A percentile compares a stretch with the other conserved stretches of the same genome.
Evolutionary conservation across 2,329 filamentous ascomycete species (phyloP).

Genomic region (Apiospora sp.): DNA sequence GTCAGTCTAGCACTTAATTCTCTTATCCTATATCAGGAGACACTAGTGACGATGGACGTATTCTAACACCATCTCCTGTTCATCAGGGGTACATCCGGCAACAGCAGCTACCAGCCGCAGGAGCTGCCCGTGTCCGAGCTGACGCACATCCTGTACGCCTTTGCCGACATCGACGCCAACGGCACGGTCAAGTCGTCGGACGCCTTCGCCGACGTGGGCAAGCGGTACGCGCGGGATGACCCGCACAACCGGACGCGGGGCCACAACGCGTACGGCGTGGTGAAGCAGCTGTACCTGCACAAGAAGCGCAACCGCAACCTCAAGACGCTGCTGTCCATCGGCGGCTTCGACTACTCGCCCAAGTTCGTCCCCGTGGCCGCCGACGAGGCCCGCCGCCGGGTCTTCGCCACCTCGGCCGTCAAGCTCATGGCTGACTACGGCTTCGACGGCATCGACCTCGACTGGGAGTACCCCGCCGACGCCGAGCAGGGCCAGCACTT

Average conservation of each 20-base stretch:
- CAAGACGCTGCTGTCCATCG: slow-evolving; percentile 82
- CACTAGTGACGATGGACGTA: not conserved
- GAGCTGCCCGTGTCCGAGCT: slow-evolving; percentile 72
- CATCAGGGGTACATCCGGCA: slow-evolving; percentile 50
- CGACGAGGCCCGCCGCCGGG: slow-evolving; percentile 65
- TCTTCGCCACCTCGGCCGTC: slow-evolving; percentile 74
- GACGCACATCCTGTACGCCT: slow-evolving; percentile 76
- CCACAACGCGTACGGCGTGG: slow-evolving; percentile 76
- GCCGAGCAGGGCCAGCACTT: slow-evolving; percentile 50
- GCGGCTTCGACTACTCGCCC: slow-evolving; percentile 79
- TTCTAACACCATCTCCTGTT: not conserved
- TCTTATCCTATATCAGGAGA: not conserved
- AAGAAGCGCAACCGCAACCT: slow-evolving; percentile 80
- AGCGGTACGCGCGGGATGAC: slow-evolving; percentile 70
- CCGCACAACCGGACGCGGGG: slow-evolving; percentile 47
- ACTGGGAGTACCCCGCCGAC: slow-evolving; percentile 62
- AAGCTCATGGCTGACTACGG: slow-evolving; percentile 73
- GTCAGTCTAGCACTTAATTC: slow-evolving; percentile 25
- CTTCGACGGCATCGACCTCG: slow-evolving; percentile 64
- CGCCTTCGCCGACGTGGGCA: slow-evolving; percentile 68
- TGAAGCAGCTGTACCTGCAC: slow-evolving; percentile 78
- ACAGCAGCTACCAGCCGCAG: slow-evolving; percentile 68
- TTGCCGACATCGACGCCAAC: slow-evolving; percentile 54
- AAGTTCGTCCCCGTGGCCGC: slow-evolving; percentile 72
- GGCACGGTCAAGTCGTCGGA: slow-evolving; percentile 66